Percentiles rank a stretch among this genome's conserved stretches.
Conservation (phyloP, 1,139 yeast genomes). For the Yamadazyma membranifaciens region DNA sequence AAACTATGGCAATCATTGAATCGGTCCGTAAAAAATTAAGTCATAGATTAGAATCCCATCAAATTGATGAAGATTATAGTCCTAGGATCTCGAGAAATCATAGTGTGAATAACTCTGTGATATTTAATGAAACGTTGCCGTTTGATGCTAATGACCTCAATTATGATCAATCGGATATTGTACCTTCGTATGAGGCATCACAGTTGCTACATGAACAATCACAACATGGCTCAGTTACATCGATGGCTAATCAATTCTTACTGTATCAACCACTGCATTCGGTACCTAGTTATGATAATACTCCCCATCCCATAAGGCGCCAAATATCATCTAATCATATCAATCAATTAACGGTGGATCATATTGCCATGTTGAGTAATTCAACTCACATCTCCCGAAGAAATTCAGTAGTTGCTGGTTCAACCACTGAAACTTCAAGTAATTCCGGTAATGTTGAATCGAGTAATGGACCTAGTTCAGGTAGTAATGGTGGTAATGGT, state of each 20-base stretch:
- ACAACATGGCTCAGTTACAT: neutral
- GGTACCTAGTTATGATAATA: neutral
- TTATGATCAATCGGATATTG: constrained; percentile 37
- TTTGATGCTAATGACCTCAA: constrained; percentile 5
- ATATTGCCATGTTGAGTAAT: constrained; percentile 8
- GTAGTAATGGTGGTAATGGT: constrained; percentile 1
- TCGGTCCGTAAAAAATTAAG: constrained; percentile 24
- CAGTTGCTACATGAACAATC: constrained; percentile 31
- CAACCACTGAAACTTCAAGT: constrained; percentile 9
- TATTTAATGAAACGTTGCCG: constrained; percentile 10
- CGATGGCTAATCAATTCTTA: neutral
- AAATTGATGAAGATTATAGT: constrained; percentile 36
- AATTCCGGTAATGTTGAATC: neutral
- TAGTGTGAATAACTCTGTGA: constrained; percentile 11
- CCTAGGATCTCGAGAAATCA: constrained; percentile 15
- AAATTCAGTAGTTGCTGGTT: constrained; percentile 15
- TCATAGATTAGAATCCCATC: constrained; percentile 32
- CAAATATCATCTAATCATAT: constrained; percentile 4
- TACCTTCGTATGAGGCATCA: constrained; percentile 47
- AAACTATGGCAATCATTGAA: constrained; percentile 6
- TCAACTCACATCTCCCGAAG: constrained; percentile 16
- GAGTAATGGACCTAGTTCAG: no score
- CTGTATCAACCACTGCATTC: no score
- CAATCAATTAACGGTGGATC: constrained; percentile 1
- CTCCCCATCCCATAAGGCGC: neutral